Base-by-base conservation (phyloP, 2,329 filamentous ascomycete genomes). In the Blastomyces silverae region DNA sequence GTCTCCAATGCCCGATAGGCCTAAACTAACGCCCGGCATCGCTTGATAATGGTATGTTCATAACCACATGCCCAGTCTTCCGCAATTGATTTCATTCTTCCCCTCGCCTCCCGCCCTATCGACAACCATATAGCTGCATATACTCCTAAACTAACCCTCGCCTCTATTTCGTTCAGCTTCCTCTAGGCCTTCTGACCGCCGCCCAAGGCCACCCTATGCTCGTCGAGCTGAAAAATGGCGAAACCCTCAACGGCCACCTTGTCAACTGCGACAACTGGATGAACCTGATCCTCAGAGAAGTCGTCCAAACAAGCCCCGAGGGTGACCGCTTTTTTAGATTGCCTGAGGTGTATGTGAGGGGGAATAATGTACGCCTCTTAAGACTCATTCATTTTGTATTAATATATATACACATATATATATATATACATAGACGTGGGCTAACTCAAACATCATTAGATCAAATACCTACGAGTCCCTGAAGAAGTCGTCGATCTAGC, bases 251-350 rank as follows among this genome's bases (percentile, higher is more conserved):
- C 80, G 94, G 94, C 68, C 92, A 97, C 75, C 83, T 99, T 66
- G 89, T 97, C 77, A 91, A 89, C 78, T 99, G 93, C 86, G 94
- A 99, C 78, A 99, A 93, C 60, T 99, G 94, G 92, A 99, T 99
- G 94, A 99, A 99, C 80, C 82, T 99, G 71, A 97, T 93, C 1
- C 80, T 99, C 70, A 96, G 94, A 78, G 94, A 97, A 78, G 95
- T 99, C 28, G 91, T 97, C 46, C 93, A 97, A 79, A 97, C 94
- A 22, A 96, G 89, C 75, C 88, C 93, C 31, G 93, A 97, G 73
- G 94, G 92, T 68, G 92, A 97, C 78, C 92, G 90, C 75, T 99
- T 99, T 78, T 89, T 91, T 77, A 85, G 91, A 74, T 81, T 99
- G 78, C 88, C 92, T 46, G 95, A 99, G 77, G 92, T 93, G 65